Conservation (phyloP, 495 filamentous ascomycete species). For the Penicillium turbatum region DNA sequence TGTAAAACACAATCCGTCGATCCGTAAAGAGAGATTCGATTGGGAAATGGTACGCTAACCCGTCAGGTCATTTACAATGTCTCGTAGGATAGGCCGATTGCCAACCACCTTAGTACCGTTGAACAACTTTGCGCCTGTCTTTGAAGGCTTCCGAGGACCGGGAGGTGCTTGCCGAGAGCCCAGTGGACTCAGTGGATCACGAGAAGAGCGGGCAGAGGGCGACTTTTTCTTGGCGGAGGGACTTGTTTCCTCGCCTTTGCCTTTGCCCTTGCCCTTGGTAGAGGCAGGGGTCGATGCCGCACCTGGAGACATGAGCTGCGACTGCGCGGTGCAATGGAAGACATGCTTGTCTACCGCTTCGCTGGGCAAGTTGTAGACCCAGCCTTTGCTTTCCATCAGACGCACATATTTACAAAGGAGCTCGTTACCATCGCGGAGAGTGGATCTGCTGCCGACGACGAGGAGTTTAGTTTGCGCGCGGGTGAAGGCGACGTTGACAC, state of each 20-base stretch:
- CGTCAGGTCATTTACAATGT: slow-evolving; percentile 51
- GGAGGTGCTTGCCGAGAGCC: slow-evolving; percentile 23
- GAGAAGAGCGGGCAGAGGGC: slow-evolving; percentile 3
- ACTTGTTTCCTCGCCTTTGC: slow-evolving; percentile 12
- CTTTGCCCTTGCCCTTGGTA: neutral
- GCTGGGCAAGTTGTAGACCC: slow-evolving; percentile 67
- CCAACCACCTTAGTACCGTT: slow-evolving; percentile 35
- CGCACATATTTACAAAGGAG: slow-evolving; percentile 70
- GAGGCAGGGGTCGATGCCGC: slow-evolving; percentile 1
- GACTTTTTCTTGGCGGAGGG: slow-evolving; percentile 16
- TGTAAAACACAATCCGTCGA: neutral
- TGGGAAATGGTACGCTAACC: slow-evolving; percentile 15
- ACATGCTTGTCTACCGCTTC: slow-evolving; percentile 63
- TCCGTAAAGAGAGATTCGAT: neutral
- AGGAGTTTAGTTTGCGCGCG: slow-evolving; percentile 85
- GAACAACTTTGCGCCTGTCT: slow-evolving; percentile 35
- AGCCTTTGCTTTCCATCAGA: slow-evolving; percentile 66
- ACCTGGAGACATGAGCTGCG: slow-evolving; percentile 17
- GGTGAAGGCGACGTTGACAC: slow-evolving; percentile 95
- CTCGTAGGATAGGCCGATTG: slow-evolving; percentile 48
- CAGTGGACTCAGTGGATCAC: slow-evolving; percentile 38
- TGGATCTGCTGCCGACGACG: slow-evolving; percentile 74
- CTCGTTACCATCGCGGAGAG: slow-evolving; percentile 67
- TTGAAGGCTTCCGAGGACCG: slow-evolving; percentile 33
- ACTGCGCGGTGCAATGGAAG: slow-evolving; percentile 45